A percentile compares a stretch with the other conserved stretches of the same genome.
phyloP scores from a whole-genome alignment of 495 filamentous ascomycete species.

The Elaphomyces granulatus region DNA sequence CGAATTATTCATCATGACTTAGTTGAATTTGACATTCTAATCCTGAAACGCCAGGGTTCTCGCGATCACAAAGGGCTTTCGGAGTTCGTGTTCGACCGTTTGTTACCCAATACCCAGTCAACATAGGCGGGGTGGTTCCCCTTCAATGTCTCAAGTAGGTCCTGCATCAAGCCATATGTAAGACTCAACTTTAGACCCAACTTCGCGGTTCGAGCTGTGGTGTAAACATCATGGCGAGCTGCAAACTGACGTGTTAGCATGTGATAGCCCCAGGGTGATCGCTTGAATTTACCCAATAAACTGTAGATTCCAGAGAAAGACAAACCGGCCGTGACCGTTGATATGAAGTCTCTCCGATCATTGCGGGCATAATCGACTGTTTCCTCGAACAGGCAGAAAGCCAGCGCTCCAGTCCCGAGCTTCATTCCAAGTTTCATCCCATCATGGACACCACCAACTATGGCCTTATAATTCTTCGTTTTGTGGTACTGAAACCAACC shows the following conservation, averaged over 20 bases:
- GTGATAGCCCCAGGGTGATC: background rate
- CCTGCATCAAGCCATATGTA: conserved; percentile 68
- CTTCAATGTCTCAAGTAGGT: conserved; percentile 44
- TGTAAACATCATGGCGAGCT: conserved; percentile 66
- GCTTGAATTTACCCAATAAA: conserved; percentile 52
- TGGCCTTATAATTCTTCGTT: conserved; percentile 79
- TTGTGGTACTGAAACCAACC: conserved; percentile 99
- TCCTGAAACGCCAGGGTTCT: background rate
- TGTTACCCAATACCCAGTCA: conserved; percentile 43
- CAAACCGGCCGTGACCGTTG: conserved; percentile 64
- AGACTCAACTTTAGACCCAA: conserved; percentile 65
- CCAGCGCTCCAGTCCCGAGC: conserved; percentile 47
- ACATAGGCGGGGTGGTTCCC: conserved; percentile 61
- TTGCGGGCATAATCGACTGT: conserved; percentile 63
- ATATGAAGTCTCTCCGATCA: conserved; percentile 52
- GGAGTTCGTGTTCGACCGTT: conserved; percentile 8
- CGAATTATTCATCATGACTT: too few species aligned
- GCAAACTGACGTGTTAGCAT: background rate
- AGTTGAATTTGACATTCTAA: too few species aligned
- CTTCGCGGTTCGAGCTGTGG: conserved; percentile 72
- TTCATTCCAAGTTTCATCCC: conserved; percentile 62
- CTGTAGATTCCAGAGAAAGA: conserved; percentile 77
- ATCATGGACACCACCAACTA: conserved; percentile 59
- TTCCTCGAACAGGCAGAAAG: conserved; percentile 66
- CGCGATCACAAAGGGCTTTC: conserved; percentile 12